Evolutionary conservation across 176 grass and related monocot genomes (phyloP).

Genomic region (Carex littledalei): DNA sequence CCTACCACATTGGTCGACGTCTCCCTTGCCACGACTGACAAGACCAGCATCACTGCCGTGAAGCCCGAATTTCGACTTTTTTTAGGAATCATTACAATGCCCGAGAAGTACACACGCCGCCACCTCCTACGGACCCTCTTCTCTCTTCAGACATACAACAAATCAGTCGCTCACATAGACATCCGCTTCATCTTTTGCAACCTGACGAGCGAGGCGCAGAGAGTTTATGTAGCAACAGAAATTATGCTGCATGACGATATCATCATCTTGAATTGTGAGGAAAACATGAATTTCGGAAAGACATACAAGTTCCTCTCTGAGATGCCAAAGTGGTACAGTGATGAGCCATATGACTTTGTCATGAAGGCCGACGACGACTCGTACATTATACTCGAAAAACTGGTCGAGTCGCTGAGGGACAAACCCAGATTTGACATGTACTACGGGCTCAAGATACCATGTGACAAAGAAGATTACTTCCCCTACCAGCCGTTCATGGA

Average conservation of each 20-base stretch:
- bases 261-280: slow-evolving; percentile 55
- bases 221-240: slow-evolving; percentile 50
- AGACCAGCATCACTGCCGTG: neutral
- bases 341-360: slow-evolving; percentile 49
- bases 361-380: slow-evolving; percentile 90
- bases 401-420: slow-evolving; percentile 31
- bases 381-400: slow-evolving; percentile 41
- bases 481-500: slow-evolving; percentile 77
- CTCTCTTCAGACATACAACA: slow-evolving; percentile 42
- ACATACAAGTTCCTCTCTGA: slow-evolving; percentile 60
- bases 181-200: slow-evolving; percentile 79
- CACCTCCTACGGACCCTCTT: slow-evolving; percentile 55
- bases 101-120: slow-evolving; percentile 45
- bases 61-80: slow-evolving; percentile 25
- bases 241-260: slow-evolving; percentile 43
- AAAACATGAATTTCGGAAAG: slow-evolving; percentile 85
- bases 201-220: slow-evolving; percentile 46
- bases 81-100: slow-evolving; percentile 33
- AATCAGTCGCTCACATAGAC: slow-evolving; percentile 28
- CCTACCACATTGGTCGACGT: neutral
- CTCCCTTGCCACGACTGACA: neutral
- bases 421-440: slow-evolving; percentile 51
- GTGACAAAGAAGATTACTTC: slow-evolving; percentile 59
- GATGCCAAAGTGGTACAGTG: slow-evolving; percentile 5
- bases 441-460: slow-evolving; percentile 59